Percentiles rank a stretch among this genome's conserved stretches.
These are phyloP conservation scores for Pharus latifolius DNA, from an alignment of 176 grass and related monocot species.

Conservation along the genomic window DNA sequence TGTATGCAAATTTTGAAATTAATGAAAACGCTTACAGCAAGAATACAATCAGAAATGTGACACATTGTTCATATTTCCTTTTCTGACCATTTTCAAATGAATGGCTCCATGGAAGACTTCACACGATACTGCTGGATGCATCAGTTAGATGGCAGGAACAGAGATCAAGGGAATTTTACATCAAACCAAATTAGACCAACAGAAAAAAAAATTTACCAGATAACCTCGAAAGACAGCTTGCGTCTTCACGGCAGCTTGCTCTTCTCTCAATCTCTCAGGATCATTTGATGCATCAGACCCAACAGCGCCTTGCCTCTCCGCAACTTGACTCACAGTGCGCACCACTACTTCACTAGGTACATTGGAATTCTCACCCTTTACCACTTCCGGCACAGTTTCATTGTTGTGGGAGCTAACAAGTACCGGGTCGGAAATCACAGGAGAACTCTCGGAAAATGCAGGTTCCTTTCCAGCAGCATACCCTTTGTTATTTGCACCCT, in stretches of 20 bases:
- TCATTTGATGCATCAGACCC: conserved; percentile 12
- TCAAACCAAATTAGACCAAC: not conserved
- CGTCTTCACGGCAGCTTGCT: conserved; percentile 63
- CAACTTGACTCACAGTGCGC: conserved; percentile 18
- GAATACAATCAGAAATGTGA: not conserved
- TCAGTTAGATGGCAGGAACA: not conserved
- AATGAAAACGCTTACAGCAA: not conserved
- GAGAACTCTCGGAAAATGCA: conserved; percentile 38
- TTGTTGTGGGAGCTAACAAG: conserved; percentile 43
- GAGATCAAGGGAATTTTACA: not conserved
- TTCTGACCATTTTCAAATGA: not conserved
- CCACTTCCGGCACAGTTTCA: conserved; percentile 13
- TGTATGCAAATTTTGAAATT: not conserved
- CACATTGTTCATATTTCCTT: not conserved
- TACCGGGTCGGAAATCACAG: conserved; percentile 76
- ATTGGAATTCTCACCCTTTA: conserved; percentile 37
- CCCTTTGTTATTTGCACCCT: conserved; percentile 35
- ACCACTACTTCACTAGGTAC: conserved; percentile 24
- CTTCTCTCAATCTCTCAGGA: conserved; percentile 38
- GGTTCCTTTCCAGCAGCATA: conserved; percentile 20
- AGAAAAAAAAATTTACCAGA: conserved; percentile 43
- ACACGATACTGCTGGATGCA: not conserved
- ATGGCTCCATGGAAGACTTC: not conserved
- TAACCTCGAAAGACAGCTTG: conserved; percentile 80
- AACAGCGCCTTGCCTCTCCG: conserved; percentile 20